These are phyloP conservation scores for Rosa rugosa DNA, from an alignment of 306 rosid species.

Conservation along the genomic window DNA sequence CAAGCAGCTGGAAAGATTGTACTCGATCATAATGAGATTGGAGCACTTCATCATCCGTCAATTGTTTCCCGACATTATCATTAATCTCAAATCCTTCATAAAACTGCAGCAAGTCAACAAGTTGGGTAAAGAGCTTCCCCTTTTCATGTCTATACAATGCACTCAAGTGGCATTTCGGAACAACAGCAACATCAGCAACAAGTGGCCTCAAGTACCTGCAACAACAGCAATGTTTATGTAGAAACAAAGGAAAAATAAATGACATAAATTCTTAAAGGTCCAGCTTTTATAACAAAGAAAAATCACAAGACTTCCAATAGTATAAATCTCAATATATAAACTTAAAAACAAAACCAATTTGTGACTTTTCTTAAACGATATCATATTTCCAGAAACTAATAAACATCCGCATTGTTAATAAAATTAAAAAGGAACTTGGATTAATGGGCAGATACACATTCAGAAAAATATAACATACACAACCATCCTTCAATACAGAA, in stretches of 20 bases:
- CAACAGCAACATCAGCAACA: conserved; percentile 97
- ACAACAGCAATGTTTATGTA: conserved; percentile 9
- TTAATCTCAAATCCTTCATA: conserved; percentile 96
- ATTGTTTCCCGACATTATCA: conserved; percentile 84
- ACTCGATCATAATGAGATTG: conserved; percentile 83
- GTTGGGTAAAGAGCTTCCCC: conserved; percentile 94
- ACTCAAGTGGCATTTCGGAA: conserved; percentile 96
- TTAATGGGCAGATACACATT: not conserved
- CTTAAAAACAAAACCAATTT: not conserved
- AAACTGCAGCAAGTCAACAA: conserved; percentile 90
- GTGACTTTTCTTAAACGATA: not conserved
- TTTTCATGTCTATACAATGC: conserved; percentile 83
- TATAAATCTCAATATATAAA: not conserved
- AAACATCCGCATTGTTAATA: not conserved
- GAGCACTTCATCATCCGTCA: conserved; percentile 92
- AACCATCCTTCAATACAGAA: not conserved
- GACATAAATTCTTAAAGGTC: not conserved
- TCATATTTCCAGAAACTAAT: not conserved
- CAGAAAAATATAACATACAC: not conserved
- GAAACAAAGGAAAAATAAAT: not conserved
- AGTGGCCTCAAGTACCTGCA: conserved; percentile 88
- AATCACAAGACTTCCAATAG: not conserved
- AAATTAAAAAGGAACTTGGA: not conserved
- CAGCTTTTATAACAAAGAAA: not conserved
- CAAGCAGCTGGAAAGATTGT: conserved; percentile 84